Conservation (phyloP, 495 filamentous ascomycete species). For the Neurospora sp. region DNA sequence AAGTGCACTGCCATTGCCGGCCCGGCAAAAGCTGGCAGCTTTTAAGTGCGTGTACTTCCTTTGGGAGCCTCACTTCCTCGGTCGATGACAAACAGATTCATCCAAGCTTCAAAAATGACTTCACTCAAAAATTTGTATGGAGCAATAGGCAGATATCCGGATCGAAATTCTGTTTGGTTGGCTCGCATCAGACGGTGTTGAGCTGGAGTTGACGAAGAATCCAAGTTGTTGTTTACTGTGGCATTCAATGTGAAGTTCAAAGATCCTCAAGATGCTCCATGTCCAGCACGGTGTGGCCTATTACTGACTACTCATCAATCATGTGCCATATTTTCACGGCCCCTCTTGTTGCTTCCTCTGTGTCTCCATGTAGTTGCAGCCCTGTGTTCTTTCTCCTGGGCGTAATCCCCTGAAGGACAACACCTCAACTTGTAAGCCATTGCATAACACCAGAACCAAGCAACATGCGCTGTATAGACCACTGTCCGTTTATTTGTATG, state of each 20-base stretch:
- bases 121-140: not conserved
- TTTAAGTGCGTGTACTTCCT: not conserved
- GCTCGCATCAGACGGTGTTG: not conserved
- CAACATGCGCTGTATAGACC: not conserved
- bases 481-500: not conserved
- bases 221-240: not conserved
- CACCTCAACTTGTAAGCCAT: not conserved
- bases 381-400: not conserved
- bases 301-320: too few relatives aligned
- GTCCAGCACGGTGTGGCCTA: too few relatives aligned
- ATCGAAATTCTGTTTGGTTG: not conserved
- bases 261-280: too few relatives aligned
- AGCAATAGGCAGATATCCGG: not conserved
- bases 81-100: not conserved
- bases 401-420: not conserved
- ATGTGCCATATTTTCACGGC: too few relatives aligned
- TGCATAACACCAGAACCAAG: not conserved
- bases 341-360: not conserved
- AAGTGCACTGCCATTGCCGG: not conserved
- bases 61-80: not conserved
- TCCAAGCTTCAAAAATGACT: not conserved
- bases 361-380: not conserved
- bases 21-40: not conserved
- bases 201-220: not conserved
- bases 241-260: not conserved